phyloP scores from a whole-genome alignment of 2,329 filamentous ascomycete genomes.

The Fusarium veterinarium region DNA sequence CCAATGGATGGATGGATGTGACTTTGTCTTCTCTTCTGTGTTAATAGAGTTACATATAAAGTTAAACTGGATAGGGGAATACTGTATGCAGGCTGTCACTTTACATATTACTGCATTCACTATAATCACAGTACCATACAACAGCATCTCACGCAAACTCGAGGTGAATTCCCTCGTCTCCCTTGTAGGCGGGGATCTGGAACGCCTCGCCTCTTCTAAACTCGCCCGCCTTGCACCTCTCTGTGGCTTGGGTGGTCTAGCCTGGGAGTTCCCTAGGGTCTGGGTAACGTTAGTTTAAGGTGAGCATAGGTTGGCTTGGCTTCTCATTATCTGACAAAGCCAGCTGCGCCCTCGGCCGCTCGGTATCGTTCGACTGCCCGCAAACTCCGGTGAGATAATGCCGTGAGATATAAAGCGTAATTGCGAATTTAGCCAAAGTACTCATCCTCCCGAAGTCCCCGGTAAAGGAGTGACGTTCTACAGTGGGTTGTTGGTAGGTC shows the following conservation, averaged over 20 bases:
- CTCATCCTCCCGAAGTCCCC: not conserved
- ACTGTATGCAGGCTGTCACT: not conserved
- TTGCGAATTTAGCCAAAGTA: not conserved
- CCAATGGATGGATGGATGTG: not conserved
- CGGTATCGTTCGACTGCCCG: conserved; percentile 24
- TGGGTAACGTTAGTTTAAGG: conserved; percentile 23
- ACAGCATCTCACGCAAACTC: not conserved
- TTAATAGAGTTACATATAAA: not conserved
- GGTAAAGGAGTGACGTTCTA: not conserved
- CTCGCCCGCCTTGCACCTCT: conserved; percentile 27
- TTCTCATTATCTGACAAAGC: conserved; percentile 28
- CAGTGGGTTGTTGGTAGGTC: not conserved
- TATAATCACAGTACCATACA: not conserved
- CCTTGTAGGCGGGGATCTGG: not conserved
- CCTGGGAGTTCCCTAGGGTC: conserved; percentile 1
- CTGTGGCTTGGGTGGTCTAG: conserved; percentile 30
- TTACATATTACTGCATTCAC: not conserved
- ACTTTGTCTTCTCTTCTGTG: not conserved
- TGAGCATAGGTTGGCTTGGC: conserved; percentile 8
- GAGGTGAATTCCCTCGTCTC: not conserved
- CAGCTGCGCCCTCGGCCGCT: conserved; percentile 6
- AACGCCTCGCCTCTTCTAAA: conserved; percentile 23
- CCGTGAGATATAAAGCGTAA: not conserved
- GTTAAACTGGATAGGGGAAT: not conserved
- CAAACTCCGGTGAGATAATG: conserved; percentile 15